These are phyloP conservation scores for Claviceps sp. DNA, from an alignment of 2,329 filamentous ascomycete species.

Conservation along the genomic window DNA sequence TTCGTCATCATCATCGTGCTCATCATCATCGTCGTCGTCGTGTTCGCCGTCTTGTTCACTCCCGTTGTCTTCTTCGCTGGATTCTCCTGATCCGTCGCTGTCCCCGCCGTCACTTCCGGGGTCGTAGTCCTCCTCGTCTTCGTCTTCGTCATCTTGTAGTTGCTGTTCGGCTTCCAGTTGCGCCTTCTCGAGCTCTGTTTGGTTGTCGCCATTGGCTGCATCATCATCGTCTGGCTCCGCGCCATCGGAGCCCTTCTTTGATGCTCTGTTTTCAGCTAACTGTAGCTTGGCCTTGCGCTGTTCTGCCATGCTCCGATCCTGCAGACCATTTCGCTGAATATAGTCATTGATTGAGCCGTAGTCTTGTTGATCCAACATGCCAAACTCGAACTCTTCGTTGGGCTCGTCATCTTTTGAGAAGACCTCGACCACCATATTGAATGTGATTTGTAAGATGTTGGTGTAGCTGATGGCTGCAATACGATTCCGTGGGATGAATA, in stretches of 20 bases:
- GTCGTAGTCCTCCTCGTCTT: slow-evolving; percentile 54
- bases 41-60: slow-evolving; percentile 35
- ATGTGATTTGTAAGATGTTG: slow-evolving; percentile 53
- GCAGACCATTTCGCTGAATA: slow-evolving; percentile 45
- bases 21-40: slow-evolving; percentile 26
- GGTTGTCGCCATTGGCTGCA: slow-evolving; percentile 18
- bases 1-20: slow-evolving; percentile 17
- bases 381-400: slow-evolving; percentile 51
- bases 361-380: slow-evolving; percentile 58
- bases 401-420: slow-evolving; percentile 32
- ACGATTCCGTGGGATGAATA: slow-evolving; percentile 48
- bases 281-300: slow-evolving; percentile 51
- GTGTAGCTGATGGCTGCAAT: slow-evolving; percentile 54
- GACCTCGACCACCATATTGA: slow-evolving; percentile 53
- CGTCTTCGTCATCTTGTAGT: slow-evolving; percentile 47
- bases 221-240: slow-evolving; percentile 20
- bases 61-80: slow-evolving; percentile 38
- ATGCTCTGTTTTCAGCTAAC: slow-evolving; percentile 43
- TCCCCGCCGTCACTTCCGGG: slow-evolving; percentile 44
- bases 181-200: slow-evolving; percentile 36
- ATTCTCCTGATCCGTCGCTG: slow-evolving; percentile 41
- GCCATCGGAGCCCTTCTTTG: slow-evolving; percentile 30
- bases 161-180: slow-evolving; percentile 37
- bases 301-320: slow-evolving; percentile 57
- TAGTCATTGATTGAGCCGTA: slow-evolving; percentile 52